Evolutionary conservation across 352 stramenopile species (phyloP), one percentile per base, ranked within the genome.

Genomic region (Phytophthora gonapodyides): DNA sequence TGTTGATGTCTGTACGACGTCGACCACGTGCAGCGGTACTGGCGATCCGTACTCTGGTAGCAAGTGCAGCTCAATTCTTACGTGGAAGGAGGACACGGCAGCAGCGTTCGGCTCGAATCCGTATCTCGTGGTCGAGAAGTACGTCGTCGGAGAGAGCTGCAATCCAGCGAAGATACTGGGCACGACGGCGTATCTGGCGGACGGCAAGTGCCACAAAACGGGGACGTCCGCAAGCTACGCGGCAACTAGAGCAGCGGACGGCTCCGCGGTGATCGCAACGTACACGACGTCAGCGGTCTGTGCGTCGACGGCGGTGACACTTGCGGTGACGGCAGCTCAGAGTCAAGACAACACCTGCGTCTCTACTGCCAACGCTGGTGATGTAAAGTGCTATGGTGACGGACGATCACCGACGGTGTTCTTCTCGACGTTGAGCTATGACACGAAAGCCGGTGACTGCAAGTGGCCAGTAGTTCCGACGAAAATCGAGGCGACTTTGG

Each of bases 101-200:
- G 27, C 27, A 8, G 44, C 44, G 6, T 46, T 56, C 35, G 34
- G 48, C 13, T 36, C 48, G 12, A 9, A 12, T 16, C 49, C 50
- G 5, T 49, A 58, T 21, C 19, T 52, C 42, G 46, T 50, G 9
- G 42, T 61, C 5, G 54, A 62, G 35, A 36, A 34, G 12, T 62
- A 62, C 35, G n/a, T 7, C 6, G 10, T n/a, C 16, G 54, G 30
- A n/a, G 31, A 19, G n/a, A 52, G 11, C 5, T 62, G 54, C 12
- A 36, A 5, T 12, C 5, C 10, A 4, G 42, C 43, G 7, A 16
- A 34, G 1, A 16, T 62, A 13, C 7, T 17, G 7, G 19, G 30
- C 17, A 40, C 49, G 5, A 55, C 16, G 5, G 15, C 27, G 35
- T 62, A 62, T 4, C 7, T 41, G 15, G 55, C 55, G 8, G 55